Base-by-base conservation (phyloP, 208 protist species). In the Wallacemonas sp. region DNA sequence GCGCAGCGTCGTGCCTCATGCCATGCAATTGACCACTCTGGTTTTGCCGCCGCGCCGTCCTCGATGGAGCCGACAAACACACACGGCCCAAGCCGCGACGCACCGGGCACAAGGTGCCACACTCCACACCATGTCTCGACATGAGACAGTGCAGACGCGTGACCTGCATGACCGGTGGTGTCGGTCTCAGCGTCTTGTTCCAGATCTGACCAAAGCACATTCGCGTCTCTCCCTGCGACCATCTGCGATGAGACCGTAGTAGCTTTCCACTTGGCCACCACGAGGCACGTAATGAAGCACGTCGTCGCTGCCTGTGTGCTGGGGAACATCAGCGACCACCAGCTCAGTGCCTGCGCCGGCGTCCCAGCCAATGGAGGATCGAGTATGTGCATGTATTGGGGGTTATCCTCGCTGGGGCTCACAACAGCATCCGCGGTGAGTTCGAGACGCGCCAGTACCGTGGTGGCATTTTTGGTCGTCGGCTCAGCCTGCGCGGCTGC, bases 381-480 rank as follows among this genome's bases (percentile, higher is more conserved):
- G 19, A 70, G 72, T 12, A 84, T 30, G 11, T 62, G 68, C 34
- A 69, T 72, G 70, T 82, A 80, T 58, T 80, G 72, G 46, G 69
- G 70, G 19, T 75, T 63, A 19, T 54, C 59, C 17, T 24, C 17
- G 44, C 67, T 78, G 22, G 66, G 74, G 11, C 68, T 19, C 28
- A 80, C 36, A 21, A 72, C 66, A 3, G 72, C 26, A 26, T 47
- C 22, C 33, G 21, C 47, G 42, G 70, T 59, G 12, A 75, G 17
- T 2, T 28, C 62, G 14, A 79, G 58, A 11, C 73, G 68, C 54
- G 59, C 73, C 21, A 68, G 66, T 24, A 65, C 59, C 33, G 59
- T 49, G 22, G 68, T 65, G 28, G 77, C 63, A 8, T 56, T 72
- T 21, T n/a, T n/a, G n/a, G n/a, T n/a, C n/a, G n/a, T n/a, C n/a